A percentile compares a stretch with the other conserved stretches of the same genome.
phyloP scores from a whole-genome alignment of 164 flowering plant species.

The Dillenia turbinata region DNA sequence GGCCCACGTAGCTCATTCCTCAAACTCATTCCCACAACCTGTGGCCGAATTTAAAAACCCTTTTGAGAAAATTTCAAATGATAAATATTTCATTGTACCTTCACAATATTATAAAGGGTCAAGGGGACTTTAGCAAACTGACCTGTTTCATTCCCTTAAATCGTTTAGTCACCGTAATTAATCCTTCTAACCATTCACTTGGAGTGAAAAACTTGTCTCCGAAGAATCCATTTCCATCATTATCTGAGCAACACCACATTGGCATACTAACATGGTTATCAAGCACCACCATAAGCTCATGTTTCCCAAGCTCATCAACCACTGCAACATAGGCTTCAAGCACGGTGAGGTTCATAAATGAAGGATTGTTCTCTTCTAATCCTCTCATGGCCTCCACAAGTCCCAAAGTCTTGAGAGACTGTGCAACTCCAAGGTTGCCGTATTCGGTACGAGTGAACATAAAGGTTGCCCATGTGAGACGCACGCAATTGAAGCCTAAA shows the following conservation, averaged over 20 bases:
- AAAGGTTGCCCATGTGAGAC: constrained; percentile 27
- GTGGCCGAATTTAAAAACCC: background rate
- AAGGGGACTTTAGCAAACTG: too few species aligned
- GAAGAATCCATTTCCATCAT: constrained; percentile 28
- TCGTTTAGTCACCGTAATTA: background rate
- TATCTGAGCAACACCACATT: constrained; percentile 21
- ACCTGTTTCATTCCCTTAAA: background rate
- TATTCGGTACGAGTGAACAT: constrained; percentile 18
- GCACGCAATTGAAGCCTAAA: constrained; percentile 26
- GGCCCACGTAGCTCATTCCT: constrained; percentile 2
- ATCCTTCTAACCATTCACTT: background rate
- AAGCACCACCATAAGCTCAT: constrained; percentile 19
- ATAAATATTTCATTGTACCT: too few species aligned
- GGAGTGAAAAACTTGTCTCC: constrained; percentile 20
- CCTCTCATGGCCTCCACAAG: constrained; percentile 10
- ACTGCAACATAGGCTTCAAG: constrained; percentile 22
- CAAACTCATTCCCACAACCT: background rate
- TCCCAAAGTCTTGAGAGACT: constrained; percentile 12
- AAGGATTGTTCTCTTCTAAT: constrained; percentile 16
- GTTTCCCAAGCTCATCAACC: constrained; percentile 25
- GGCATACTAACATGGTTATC: constrained; percentile 29
- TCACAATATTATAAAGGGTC: too few species aligned
- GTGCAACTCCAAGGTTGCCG: constrained; percentile 9
- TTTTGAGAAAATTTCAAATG: too few species aligned
- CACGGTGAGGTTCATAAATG: constrained; percentile 11